Conservation (phyloP, 140 eudicot species). For the Bidens hawaiensis region DNA sequence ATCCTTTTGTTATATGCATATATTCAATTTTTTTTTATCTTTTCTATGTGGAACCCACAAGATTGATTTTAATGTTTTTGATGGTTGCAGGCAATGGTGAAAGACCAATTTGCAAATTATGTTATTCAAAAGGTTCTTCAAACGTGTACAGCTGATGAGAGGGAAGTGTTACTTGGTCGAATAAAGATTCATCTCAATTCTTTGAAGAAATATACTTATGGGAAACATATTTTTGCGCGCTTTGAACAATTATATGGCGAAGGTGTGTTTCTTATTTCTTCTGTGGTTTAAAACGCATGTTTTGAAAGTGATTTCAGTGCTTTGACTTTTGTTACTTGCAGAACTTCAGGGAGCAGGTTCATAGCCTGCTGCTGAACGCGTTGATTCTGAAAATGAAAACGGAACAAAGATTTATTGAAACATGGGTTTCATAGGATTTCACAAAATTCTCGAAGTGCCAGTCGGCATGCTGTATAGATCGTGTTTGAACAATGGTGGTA, state of each 20-base stretch:
- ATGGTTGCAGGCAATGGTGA: conserved; percentile 72
- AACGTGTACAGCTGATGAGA: conserved; percentile 43
- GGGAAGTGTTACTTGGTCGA: conserved; percentile 58
- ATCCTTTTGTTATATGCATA: not conserved
- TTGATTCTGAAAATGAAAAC: conserved; percentile 9
- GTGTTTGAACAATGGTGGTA: conserved; percentile 12
- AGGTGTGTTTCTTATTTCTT: conserved; percentile 36
- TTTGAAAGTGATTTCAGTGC: not conserved
- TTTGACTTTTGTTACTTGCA: conserved; percentile 24
- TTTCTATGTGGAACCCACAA: not conserved
- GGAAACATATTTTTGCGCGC: conserved; percentile 89
- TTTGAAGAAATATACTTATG: conserved; percentile 92
- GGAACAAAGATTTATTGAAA: conserved; percentile 1
- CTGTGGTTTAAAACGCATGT: not conserved
- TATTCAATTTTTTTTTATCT: not conserved
- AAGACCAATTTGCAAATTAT: conserved; percentile 93
- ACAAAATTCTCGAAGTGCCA: conserved; percentile 1
- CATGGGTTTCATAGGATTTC: conserved; percentile 1
- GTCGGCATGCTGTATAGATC: conserved; percentile 28
- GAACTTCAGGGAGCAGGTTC: conserved; percentile 24
- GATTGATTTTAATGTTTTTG: not conserved
- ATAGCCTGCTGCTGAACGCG: conserved; percentile 14
- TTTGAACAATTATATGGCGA: conserved; percentile 77
- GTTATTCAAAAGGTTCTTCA: conserved; percentile 92
- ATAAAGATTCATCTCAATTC: conserved; percentile 72